A percentile compares a stretch with the other conserved stretches of the same genome.
These are phyloP conservation scores for Prunus armeniaca DNA, from an alignment of 306 rosid species.

Conservation along the genomic window DNA sequence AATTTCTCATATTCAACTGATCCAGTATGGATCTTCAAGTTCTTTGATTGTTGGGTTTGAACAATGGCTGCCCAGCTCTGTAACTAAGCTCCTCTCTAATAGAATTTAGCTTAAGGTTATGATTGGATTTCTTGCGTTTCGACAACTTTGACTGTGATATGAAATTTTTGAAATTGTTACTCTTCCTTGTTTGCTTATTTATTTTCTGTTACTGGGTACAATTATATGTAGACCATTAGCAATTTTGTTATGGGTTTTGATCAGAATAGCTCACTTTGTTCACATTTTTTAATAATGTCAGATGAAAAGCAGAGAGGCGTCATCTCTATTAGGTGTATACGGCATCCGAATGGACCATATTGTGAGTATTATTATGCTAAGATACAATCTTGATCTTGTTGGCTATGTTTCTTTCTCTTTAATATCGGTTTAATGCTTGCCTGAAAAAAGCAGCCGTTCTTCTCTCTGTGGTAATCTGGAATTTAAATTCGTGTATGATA, in stretches of 20 bases:
- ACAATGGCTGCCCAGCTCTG: background rate
- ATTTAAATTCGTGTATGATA: slow-evolving; percentile 34
- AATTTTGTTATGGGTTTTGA: background rate
- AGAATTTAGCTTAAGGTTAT: background rate
- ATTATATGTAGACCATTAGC: background rate
- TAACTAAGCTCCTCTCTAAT: background rate
- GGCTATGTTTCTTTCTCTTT: background rate
- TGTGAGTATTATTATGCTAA: slow-evolving; percentile 45
- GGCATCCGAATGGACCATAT: slow-evolving; percentile 76
- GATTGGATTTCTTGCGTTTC: background rate
- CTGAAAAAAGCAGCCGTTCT: background rate
- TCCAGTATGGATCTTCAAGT: background rate
- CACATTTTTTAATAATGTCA: slow-evolving; percentile 35
- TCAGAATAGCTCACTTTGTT: slow-evolving; percentile 17
- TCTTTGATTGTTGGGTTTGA: background rate
- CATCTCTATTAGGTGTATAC: slow-evolving; percentile 45
- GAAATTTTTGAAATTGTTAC: background rate
- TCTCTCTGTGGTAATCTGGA: slow-evolving; percentile 34
- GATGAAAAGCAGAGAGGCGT: slow-evolving; percentile 45
- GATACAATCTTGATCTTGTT: background rate
- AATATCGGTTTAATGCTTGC: background rate
- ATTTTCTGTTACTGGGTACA: background rate
- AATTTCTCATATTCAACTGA: background rate
- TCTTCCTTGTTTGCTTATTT: background rate
- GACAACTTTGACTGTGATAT: background rate